Base-by-base conservation (phyloP, 306 rosid genomes). In the Hylodesmum podocarpum region DNA sequence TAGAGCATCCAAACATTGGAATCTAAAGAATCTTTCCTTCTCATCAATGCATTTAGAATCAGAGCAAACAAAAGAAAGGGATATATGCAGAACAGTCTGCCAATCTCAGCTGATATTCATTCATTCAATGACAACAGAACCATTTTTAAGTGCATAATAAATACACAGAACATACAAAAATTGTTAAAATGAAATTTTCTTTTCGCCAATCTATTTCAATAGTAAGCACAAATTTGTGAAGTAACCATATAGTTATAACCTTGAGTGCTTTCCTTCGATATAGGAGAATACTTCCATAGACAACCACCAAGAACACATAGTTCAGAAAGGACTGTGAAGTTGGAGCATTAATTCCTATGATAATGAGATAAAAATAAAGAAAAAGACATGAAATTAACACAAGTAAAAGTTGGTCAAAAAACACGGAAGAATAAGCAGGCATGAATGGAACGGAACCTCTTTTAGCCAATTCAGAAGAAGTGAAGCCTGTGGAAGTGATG, bases 281-380 rank as follows among this genome's bases (percentile, higher is more conserved):
- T 55, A 90, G 66, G 70, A 89, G 3, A 63, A 84, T 68, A 62
- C 79, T 70, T 77, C 96, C 99, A 50, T 92, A 95, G 59, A 90
- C 77, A 84, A 92, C 55, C 25, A 87, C 91, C 91, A 95, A 75
- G 40, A 95, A 80, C 28, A 90, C 90, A 73, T 95, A 95, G 86
- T 95, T 95, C 22, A 90, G 84, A 69, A 95, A 90, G 0, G 99
- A 92, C 82, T 93, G 95, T 11, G 98, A 93, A 65, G 98, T 91
- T 75, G 98, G 96, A 44, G 88, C 97, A 80, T 93, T 84, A 34
- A 91, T 89, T 85, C 98, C 98, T 93, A 66, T 16, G 63, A 65
- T 3, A 14, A 63, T 12, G 41, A 71, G 72, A 66, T 19, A 31
- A 25, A 31, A 65, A 12, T 2, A 31, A 76, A 66, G 25, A 31